Percentiles rank a stretch among this genome's conserved stretches.
Conservation (phyloP, 2,329 filamentous ascomycete species). For the Leptographium procerum region DNA sequence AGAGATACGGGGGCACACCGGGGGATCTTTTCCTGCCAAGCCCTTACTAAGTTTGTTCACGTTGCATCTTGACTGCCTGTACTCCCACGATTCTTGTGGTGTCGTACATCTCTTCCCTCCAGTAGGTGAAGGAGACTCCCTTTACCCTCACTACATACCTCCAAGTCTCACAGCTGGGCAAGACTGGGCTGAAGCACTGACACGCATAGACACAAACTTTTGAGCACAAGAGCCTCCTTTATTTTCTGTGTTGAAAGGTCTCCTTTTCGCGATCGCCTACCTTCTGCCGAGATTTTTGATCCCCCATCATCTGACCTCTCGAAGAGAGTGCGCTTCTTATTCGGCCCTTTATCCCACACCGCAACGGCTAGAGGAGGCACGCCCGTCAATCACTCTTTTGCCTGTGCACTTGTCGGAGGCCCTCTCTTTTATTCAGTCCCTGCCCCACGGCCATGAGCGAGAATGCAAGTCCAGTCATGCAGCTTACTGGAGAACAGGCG, state of each 20-base stretch:
- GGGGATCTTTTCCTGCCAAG: not conserved
- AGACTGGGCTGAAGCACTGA: not conserved
- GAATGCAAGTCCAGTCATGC: slow-evolving; percentile 7
- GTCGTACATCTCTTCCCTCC: not conserved
- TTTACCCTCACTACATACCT: not conserved
- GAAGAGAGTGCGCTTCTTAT: not conserved
- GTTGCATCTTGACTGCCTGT: not conserved
- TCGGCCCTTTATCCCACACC: not conserved
- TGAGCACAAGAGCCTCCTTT: not conserved
- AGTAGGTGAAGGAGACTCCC: not conserved
- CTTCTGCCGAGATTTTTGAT: not conserved
- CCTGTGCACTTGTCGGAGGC: no score
- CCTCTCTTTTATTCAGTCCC: not conserved
- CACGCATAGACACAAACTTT: not conserved
- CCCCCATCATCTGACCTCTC: not conserved
- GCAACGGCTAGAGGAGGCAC: not conserved
- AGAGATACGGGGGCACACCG: not conserved
- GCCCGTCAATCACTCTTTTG: not conserved
- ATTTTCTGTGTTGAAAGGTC: not conserved
- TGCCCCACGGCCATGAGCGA: slow-evolving; percentile 2
- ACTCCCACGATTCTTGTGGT: not conserved
- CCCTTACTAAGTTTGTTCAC: not conserved
- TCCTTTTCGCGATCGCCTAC: not conserved
- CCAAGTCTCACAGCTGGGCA: not conserved
- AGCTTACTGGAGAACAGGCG: slow-evolving; percentile 25